Percentiles rank a stretch among this genome's conserved stretches.
Evolutionary conservation across 1,284 basidiomycete genomes (phyloP).

Genomic region (Cryptococcus deneoformans): DNA sequence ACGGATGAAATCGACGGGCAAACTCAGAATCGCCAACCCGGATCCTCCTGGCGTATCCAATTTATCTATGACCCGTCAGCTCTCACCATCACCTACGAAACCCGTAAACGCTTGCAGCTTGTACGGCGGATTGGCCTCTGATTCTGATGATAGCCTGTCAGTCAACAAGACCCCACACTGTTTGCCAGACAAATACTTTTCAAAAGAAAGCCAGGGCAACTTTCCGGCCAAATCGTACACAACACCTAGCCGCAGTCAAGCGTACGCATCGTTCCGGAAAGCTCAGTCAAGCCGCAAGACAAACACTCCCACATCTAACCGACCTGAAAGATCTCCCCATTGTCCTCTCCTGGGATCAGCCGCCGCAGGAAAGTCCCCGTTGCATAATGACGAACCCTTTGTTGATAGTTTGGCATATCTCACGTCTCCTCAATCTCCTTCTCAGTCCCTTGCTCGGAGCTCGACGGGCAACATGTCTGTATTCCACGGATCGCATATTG

Average conservation of each 20-base stretch:
- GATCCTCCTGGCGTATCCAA: neutral
- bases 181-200: too few species aligned
- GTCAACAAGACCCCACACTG: too few species aligned
- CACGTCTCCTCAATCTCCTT: neutral
- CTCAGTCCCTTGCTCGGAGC: neutral
- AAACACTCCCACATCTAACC: too few species aligned
- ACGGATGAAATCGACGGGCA: neutral
- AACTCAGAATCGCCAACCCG: neutral
- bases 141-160: neutral
- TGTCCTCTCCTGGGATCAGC: too few species aligned
- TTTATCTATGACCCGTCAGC: neutral
- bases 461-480: neutral
- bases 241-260: too few species aligned
- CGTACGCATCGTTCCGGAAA: too few species aligned
- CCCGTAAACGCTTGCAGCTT: neutral
- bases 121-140: neutral
- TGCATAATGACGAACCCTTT: neutral
- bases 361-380: too few species aligned
- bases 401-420: neutral
- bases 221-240: too few species aligned
- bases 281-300: too few species aligned
- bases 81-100: too few species aligned
- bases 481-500: neutral
- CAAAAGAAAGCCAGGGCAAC: too few species aligned
- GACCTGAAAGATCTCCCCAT: too few species aligned